Evolutionary conservation across 495 filamentous ascomycete genomes (phyloP), one percentile per base, ranked within the genome.

Genomic region (Aspergillus avenaceus): DNA sequence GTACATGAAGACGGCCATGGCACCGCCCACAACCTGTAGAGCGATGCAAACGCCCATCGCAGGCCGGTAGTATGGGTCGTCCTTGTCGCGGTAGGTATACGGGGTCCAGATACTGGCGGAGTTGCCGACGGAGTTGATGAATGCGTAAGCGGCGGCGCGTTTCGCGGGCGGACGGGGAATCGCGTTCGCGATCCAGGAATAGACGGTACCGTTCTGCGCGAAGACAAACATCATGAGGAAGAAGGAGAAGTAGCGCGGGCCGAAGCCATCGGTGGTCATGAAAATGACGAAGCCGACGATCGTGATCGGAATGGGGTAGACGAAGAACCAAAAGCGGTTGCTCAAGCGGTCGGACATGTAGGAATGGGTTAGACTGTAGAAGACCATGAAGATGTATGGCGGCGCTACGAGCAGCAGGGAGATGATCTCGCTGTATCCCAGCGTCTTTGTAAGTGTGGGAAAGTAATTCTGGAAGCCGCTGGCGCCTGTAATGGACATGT

Each of bases 401-500:
- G 77, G 78, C 6, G 77, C 76, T 12, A 78, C 73, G 2, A 80
- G 68, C 11, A 81, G 60, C 13, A 79, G 62, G 0, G 73, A 73
- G 47, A 74, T 67, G 31, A 57, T 73, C 9, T 67, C 13, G 48
- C 42, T 56, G 57, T 69, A 75, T 14, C 63, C 61, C 12, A 81
- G 65, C 0, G 74, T 77, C 26, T 54, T 45, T 0, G 72, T 73
- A 43, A 80, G 56, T 0, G 76, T 75, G 0, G 76, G 77, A 69
- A 79, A 80, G 63, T 75, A 79, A 61, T 79, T 78, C 48, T 80
- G 74, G 68, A 80, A 80, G 0, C 76, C 76, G 11, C 69, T 64
- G 1, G 76, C 69, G 13, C 74, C 77, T 5, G 71, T 74, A 45
- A 78, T 73, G 54, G 65, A 63, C 72, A 80, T 77, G 61, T 79